Evolutionary conservation across 2,329 filamentous ascomycete species (phyloP).

Genomic region (Fusarium papillatum): DNA sequence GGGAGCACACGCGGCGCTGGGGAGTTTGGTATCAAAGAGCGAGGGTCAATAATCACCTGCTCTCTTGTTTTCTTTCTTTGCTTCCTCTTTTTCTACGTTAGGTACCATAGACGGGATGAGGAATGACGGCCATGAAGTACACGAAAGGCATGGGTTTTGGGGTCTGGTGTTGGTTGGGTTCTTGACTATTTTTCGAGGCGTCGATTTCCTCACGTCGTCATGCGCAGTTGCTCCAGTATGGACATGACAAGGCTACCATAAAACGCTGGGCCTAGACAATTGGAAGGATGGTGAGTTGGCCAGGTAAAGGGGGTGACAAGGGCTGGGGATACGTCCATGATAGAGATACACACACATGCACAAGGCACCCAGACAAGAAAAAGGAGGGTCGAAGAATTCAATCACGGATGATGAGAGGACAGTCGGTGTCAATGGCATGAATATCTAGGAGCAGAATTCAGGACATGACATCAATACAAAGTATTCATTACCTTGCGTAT

Average conservation of each 20-base stretch:
- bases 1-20: conserved; percentile 31
- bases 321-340: neutral
- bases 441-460: neutral
- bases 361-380: conserved; percentile 4
- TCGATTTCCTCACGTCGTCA: neutral
- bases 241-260: neutral
- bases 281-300: neutral
- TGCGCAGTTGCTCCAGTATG: neutral
- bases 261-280: neutral
- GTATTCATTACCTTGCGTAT: neutral
- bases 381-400: neutral
- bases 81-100: neutral
- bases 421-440: neutral
- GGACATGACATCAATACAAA: neutral
- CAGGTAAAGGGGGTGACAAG: neutral
- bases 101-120: conserved; percentile 23
- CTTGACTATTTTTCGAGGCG: neutral
- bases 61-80: neutral
- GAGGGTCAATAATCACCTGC: neutral
- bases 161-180: conserved; percentile 13
- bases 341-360: conserved; percentile 14
- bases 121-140: conserved; percentile 34
- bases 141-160: conserved; percentile 38
- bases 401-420: neutral
- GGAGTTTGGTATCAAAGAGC: conserved; percentile 19